These are phyloP conservation scores for Ophiocordyceps camponoti-leonardi DNA, from an alignment of 2,329 filamentous ascomycete genomes.

Conservation along the genomic window DNA sequence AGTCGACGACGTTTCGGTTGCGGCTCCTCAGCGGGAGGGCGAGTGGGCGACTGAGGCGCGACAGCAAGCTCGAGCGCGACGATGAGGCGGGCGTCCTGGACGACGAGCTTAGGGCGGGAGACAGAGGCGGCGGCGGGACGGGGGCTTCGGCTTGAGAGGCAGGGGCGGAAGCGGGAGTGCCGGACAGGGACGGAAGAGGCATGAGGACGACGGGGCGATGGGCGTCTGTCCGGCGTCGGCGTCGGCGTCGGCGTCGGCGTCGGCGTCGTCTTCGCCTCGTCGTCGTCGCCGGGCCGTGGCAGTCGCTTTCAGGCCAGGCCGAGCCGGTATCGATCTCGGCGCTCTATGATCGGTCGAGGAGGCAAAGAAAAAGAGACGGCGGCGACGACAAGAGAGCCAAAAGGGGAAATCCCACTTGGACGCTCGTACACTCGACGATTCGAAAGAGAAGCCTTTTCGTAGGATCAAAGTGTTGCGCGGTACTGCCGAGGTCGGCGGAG, in stretches of 20 bases:
- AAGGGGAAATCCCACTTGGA: no score
- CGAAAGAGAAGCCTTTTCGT: not conserved
- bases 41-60: slow-evolving; percentile 33
- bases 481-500: not conserved
- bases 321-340: not conserved
- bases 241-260: slow-evolving; percentile 4
- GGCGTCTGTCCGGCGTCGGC: slow-evolving; percentile 4
- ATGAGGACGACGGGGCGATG: not conserved
- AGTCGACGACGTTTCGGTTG: slow-evolving; percentile 55
- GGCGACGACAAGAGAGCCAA: not conserved
- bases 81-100: slow-evolving; percentile 3
- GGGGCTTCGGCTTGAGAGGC: slow-evolving; percentile 15
- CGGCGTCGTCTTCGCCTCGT: slow-evolving; percentile 1
- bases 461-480: not conserved
- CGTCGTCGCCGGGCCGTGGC: not conserved
- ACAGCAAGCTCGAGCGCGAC: slow-evolving; percentile 25
- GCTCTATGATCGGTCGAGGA: not conserved
- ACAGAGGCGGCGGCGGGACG: slow-evolving; percentile 4
- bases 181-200: not conserved
- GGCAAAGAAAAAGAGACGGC: not conserved
- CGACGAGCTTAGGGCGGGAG: not conserved
- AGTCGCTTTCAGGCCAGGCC: not conserved
- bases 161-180: not conserved
- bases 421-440: no score
- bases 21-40: slow-evolving; percentile 31